Conservation (phyloP, 2,329 filamentous ascomycete genomes). For the Arthrobotrys sphaeroides region DNA sequence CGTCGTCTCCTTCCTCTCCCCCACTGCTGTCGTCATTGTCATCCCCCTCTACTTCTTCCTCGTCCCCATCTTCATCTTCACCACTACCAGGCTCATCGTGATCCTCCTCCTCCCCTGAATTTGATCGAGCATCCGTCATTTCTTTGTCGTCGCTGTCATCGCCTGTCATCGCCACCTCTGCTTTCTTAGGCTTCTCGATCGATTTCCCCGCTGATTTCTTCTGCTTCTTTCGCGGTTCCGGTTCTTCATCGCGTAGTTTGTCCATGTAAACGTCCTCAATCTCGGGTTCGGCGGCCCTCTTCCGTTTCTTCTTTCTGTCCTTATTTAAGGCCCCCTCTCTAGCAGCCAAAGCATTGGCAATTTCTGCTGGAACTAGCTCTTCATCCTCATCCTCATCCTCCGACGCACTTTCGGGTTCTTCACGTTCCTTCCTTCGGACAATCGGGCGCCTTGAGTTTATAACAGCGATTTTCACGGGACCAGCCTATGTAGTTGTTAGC, state of each 20-base stretch:
- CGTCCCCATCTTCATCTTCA: conserved; percentile 58
- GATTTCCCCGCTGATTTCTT: conserved; percentile 59
- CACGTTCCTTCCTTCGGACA: background rate
- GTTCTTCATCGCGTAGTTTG: conserved; percentile 67
- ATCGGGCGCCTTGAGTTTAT: conserved; percentile 9
- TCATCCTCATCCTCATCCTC: conserved; percentile 23
- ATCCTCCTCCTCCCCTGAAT: conserved; percentile 68
- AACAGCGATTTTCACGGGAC: conserved; percentile 28
- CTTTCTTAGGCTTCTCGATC: conserved; percentile 57
- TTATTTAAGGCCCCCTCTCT: conserved; percentile 51
- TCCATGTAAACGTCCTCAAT: conserved; percentile 45
- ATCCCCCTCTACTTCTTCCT: conserved; percentile 60
- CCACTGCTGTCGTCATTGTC: conserved; percentile 58
- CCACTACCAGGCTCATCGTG: conserved; percentile 60
- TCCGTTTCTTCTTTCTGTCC: conserved; percentile 57
- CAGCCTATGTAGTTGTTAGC: conserved; percentile 20
- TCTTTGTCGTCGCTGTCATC: conserved; percentile 65
- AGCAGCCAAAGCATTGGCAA: conserved; percentile 36
- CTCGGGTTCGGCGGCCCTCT: conserved; percentile 40
- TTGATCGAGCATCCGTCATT: conserved; percentile 60
- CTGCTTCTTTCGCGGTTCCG: conserved; percentile 59
- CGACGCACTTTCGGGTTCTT: background rate
- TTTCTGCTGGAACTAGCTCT: conserved; percentile 39
- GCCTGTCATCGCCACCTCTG: conserved; percentile 64
- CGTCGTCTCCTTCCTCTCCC: conserved; percentile 57